Percentiles rank a stretch among this genome's conserved stretches.
Conservation (phyloP, 23 red algal species). For the Agarophyton chilense region DNA sequence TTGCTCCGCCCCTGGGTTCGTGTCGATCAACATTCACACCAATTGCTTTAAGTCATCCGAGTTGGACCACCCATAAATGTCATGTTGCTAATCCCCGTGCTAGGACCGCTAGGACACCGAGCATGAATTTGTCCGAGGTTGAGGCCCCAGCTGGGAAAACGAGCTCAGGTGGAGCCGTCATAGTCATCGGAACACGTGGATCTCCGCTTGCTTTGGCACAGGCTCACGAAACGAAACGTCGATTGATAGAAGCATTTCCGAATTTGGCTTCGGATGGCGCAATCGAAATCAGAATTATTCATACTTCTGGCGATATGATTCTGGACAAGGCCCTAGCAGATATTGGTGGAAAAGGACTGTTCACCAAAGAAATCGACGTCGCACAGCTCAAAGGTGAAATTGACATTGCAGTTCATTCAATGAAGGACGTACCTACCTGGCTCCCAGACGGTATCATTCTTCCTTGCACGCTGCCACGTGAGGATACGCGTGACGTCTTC, state of each 20-base stretch:
- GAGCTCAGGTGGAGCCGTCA: constrained; percentile 51
- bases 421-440: constrained; percentile 99
- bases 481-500: constrained; percentile 99
- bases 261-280: constrained; percentile 71
- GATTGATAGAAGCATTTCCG: constrained; percentile 78
- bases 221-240: constrained; percentile 81
- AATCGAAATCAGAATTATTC: constrained; percentile 91
- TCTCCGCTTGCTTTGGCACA: constrained; percentile 97
- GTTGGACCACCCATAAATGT: background rate
- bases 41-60: background rate
- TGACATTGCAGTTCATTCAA: constrained; percentile 99
- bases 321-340: constrained; percentile 96
- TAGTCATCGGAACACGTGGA: constrained; percentile 96
- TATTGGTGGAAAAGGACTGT: constrained; percentile 98
- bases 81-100: background rate
- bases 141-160: constrained; percentile 4
- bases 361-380: constrained; percentile 98
- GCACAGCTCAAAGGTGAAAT: constrained; percentile 95
- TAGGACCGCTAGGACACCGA: background rate
- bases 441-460: constrained; percentile 90
- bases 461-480: constrained; percentile 87
- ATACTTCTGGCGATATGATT: constrained; percentile 98
- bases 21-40: background rate
- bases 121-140: constrained; percentile 49
- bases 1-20: background rate